Conservation (phyloP, 495 filamentous ascomycete species). For the Hypomontagnella submonticulosa region DNA sequence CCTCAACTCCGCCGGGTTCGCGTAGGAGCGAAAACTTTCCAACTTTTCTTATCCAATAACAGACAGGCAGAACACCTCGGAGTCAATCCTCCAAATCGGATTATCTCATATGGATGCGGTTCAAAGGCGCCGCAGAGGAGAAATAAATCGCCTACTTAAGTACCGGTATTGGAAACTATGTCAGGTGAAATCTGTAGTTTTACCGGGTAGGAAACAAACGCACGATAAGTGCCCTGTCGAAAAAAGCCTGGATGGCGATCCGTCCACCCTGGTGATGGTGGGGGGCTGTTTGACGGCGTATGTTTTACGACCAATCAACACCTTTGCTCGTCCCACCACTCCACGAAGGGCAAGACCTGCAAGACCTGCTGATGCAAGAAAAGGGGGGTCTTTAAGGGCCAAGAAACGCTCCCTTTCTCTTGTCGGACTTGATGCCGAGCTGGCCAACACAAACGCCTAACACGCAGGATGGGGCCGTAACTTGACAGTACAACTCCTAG, state of each 20-base stretch:
- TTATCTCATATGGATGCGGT: no score
- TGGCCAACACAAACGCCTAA: constrained; percentile 21
- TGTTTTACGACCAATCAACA: constrained; percentile 30
- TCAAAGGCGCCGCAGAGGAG: no score
- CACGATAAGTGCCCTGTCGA: constrained; percentile 19
- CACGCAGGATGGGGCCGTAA: neutral
- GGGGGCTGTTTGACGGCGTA: constrained; percentile 39
- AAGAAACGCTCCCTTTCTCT: constrained; percentile 18
- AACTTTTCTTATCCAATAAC: neutral
- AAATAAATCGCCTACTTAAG: no score
- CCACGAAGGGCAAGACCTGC: constrained; percentile 31
- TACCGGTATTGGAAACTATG: neutral
- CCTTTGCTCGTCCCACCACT: constrained; percentile 16
- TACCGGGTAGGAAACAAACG: constrained; percentile 10
- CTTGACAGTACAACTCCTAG: neutral
- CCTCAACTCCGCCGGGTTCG: neutral
- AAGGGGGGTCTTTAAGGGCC: constrained; percentile 37
- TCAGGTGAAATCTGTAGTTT: constrained; percentile 1
- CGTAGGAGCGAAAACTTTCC: constrained; percentile 3
- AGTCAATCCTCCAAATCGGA: no score
- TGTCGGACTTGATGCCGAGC: constrained; percentile 27
- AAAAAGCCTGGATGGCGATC: constrained; percentile 31
- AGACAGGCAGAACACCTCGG: neutral
- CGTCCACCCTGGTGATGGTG: constrained; percentile 32
- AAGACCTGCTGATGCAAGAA: constrained; percentile 38